Evolutionary conservation across 73 alveolate species (phyloP), one percentile per base, ranked within the genome.

Genomic region (Symbiodinium natans): DNA sequence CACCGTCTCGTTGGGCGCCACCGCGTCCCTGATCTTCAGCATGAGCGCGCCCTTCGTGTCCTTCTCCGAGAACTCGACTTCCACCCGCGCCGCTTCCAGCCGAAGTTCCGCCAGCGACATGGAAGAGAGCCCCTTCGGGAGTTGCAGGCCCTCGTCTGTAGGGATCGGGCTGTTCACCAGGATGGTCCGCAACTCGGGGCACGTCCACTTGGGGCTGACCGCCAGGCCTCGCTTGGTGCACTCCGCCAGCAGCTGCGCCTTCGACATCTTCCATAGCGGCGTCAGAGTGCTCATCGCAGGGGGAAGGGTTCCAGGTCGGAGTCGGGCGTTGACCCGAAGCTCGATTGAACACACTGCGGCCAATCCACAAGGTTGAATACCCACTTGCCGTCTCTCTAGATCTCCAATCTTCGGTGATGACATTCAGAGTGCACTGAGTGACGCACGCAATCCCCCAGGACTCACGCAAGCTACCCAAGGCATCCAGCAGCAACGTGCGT

Each of bases 181-280:
- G 15, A 40, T 21, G 1, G 83, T 11, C 31, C 25, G 73, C 2
- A 88, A 39, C 29, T 88, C 95, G 5, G 95, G 86, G 29, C 39
- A 59, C 9, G 95, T 88, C 95, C 86, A 56, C 33, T 41, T 38
- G 3, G 33, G 36, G 1, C 38, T 41, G 36, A 27, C 3, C 11
- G 71, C 43, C 33, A 68, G 33, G 8, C 23, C 48, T 4, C 40
- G 41, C 3, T 10, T n/a, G 39, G 2, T 11, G 48, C 40, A 25
- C 34, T 10, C 27, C 39, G 31, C 86, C 31, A 41, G 23, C 52
- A 88, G 29, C 86, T 59, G 39, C 4, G 46, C 75, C 39, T 27
- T 38, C 15, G 29, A 40, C 86, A 88, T 59, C 95, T 88, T 63
- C 95, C 95, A 88, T 3, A 15, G n/a, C 25, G 95, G 84, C 68